These are phyloP conservation scores for Tulasnella sp. DNA, from an alignment of 768 basidiomycete genomes.

Conservation along the genomic window DNA sequence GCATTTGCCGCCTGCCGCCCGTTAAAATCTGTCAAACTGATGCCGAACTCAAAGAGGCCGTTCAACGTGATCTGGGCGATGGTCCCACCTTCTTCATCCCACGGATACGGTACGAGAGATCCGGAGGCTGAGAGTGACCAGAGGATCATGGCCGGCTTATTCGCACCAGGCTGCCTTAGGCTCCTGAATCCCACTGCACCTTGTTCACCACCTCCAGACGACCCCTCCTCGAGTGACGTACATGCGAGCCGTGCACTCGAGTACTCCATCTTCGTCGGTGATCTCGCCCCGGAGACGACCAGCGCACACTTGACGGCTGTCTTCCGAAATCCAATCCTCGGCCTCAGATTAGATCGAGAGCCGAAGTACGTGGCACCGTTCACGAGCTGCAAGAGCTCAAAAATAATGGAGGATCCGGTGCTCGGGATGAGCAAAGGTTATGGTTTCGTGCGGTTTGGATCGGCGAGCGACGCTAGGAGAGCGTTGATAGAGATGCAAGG, in stretches of 20 bases:
- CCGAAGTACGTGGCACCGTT: conserved; percentile 85
- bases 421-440: conserved; percentile 85
- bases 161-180: conserved; percentile 1
- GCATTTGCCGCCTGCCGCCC: conserved; percentile 42
- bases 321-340: conserved; percentile 80
- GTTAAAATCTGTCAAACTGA: conserved; percentile 33
- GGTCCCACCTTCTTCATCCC: not conserved
- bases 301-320: conserved; percentile 93
- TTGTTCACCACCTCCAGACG: conserved; percentile 15
- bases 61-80: conserved; percentile 73
- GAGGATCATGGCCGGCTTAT: not conserved
- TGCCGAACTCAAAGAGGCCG: conserved; percentile 79
- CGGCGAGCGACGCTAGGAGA: conserved; percentile 79
- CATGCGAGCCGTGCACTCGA: conserved; percentile 44
- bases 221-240: not conserved
- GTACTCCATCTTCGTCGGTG: conserved; percentile 90
- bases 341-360: conserved; percentile 70
- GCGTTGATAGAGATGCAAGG: conserved; percentile 89
- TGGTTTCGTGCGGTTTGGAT: conserved; percentile 87
- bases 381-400: conserved; percentile 86
- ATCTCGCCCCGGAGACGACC: conserved; percentile 84
- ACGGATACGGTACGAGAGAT: not conserved
- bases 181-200: conserved; percentile 9
- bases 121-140: not conserved
- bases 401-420: conserved; percentile 87